Base-by-base conservation (phyloP, 2,329 filamentous ascomycete species). In the Teratosphaeria zuluensis region DNA sequence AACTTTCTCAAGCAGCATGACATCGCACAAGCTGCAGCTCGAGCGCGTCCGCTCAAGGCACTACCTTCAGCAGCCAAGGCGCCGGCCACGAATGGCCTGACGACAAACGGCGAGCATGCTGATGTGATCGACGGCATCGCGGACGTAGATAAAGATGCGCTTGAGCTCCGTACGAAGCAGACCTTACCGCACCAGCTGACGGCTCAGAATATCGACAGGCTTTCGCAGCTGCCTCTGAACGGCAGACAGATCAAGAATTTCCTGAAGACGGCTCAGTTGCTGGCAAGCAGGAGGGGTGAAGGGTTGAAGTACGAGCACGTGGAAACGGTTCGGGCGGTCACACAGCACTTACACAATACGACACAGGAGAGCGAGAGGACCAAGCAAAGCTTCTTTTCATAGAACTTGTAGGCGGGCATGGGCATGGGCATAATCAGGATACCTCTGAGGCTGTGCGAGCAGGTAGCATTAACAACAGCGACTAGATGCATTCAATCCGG, bases 161-260 rank as follows among this genome's bases (percentile, higher is more conserved):
- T 57, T 33, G 51, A 46, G 31, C 61, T 62, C 53, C 64, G 66
- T 33, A 61, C 64, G 51, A 66, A 59, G 33, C 60, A 59, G 51
- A 68, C 65, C 8, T 62, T 65, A 16, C 61, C 67, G 48, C 67
- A 69, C 59, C 63, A 58, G 32, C 67, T 75, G 56, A 63, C 61
- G 2, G 68, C 70, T 1, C 54, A 57, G 2, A 66, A 75, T 46
- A 56, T 75, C 9, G 62, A 68, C 28, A 58, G 63, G 54, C 64
- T 76, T 16, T 62, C 66, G 1, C 58, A 64, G 38, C 61, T 72
- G 59, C 59, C 66, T 52, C 63, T 76, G 58, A 76, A 76, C 59
- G 74, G 74, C 6, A n/a, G 54, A 30, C 74, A 77, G 66, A 77
- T 77, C 63, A 77, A 73, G 71, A 77, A 73, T 62, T 59, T 69